Evolutionary conservation across 2,329 filamentous ascomycete species (phyloP).

Genomic region (Botrytis hyacinthi): DNA sequence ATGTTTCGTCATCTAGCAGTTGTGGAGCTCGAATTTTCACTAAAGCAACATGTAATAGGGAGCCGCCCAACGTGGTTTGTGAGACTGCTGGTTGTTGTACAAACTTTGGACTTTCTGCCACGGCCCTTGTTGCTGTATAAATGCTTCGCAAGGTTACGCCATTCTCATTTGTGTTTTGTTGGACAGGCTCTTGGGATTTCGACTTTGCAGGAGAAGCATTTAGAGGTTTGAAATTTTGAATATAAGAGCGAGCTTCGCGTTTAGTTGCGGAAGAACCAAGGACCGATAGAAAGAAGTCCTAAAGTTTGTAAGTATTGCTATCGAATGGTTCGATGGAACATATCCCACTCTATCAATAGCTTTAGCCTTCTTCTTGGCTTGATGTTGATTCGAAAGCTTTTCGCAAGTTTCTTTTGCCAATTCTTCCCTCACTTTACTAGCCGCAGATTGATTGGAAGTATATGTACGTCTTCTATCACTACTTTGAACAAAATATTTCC

Average conservation of each 20-base stretch:
- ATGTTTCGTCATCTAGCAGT: conserved; percentile 61
- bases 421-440: conserved; percentile 33
- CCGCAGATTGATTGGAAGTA: conserved; percentile 22
- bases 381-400: conserved; percentile 35
- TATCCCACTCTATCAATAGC: conserved; percentile 48
- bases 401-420: conserved; percentile 35
- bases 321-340: not conserved
- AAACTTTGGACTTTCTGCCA: conserved; percentile 60
- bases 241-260: conserved; percentile 86
- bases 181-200: conserved; percentile 1
- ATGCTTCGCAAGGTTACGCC: conserved; percentile 62
- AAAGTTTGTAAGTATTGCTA: conserved; percentile 20
- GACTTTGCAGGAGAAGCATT: conserved; percentile 32
- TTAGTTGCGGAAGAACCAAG: conserved; percentile 88
- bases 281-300: conserved; percentile 85
- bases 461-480: conserved; percentile 15
- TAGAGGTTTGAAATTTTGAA: conserved; percentile 72
- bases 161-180: conserved; percentile 37
- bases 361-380: conserved; percentile 48
- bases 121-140: conserved; percentile 54
- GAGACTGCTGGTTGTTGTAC: conserved; percentile 47
- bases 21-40: conserved; percentile 80
- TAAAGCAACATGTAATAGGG: conserved; percentile 71
- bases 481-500: conserved; percentile 12
- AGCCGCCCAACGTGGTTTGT: conserved; percentile 16